phyloP scores from a whole-genome alignment of 345 rosid species.

The Nephelium lappaceum region DNA sequence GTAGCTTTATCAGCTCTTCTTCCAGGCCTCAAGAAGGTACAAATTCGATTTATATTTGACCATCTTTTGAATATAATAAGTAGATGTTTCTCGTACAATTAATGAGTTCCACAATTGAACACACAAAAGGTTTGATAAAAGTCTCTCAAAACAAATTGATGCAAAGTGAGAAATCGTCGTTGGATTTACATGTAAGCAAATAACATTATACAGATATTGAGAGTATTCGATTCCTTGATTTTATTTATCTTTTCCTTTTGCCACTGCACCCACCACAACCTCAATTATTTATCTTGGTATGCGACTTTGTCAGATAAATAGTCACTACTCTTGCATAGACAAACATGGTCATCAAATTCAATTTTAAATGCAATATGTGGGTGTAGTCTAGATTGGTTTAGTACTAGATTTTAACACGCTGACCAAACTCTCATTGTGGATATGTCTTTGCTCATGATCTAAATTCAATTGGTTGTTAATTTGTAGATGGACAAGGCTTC shows the following conservation, averaged over 20 bases:
- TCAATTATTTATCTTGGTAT: too few relatives aligned
- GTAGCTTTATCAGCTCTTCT: constrained; percentile 70
- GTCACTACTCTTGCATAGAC: neutral
- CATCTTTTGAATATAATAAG: too few relatives aligned
- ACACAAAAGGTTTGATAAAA: too few relatives aligned
- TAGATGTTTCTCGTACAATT: too few relatives aligned
- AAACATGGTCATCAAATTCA: neutral
- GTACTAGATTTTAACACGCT: neutral
- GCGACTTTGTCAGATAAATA: neutral
- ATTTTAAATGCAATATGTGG: neutral
- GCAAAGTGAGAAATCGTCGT: neutral
- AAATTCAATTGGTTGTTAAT: neutral
- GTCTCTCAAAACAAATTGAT: neutral
- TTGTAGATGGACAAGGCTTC: constrained; percentile 67
- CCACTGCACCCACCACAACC: neutral
- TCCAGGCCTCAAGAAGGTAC: constrained; percentile 75
- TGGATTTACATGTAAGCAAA: neutral
- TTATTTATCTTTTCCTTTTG: neutral
- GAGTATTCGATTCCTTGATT: neutral
- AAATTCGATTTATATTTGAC: too few relatives aligned
- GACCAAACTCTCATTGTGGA: neutral
- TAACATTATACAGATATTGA: too few relatives aligned
- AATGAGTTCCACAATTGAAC: neutral
- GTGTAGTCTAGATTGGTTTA: neutral
- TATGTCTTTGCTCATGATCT: neutral